Evolutionary conservation across 108 stramenopile genomes (phyloP).

Genomic region (Skeletonema grethae): DNA sequence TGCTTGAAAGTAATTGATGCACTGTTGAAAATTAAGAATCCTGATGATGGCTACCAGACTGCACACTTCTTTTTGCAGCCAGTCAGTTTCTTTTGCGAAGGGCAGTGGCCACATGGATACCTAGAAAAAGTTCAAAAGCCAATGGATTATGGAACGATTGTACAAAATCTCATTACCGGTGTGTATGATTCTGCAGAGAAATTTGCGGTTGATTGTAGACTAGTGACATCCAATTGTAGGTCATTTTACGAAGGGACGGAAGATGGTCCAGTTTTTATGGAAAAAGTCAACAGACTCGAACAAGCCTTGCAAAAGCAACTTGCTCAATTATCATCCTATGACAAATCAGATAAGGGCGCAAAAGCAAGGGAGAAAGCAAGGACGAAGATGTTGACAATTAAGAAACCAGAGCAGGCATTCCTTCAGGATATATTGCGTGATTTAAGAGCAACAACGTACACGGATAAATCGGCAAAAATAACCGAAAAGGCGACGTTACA

Average conservation of each 20-base stretch:
- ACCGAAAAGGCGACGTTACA: constrained; percentile 70
- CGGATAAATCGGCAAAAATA: constrained; percentile 76
- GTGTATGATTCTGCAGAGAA: constrained; percentile 53
- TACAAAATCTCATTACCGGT: constrained; percentile 70
- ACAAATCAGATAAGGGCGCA: constrained; percentile 53
- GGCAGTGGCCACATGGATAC: constrained; percentile 68
- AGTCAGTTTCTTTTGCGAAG: constrained; percentile 69
- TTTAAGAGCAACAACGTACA: constrained; percentile 65
- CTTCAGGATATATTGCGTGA: constrained; percentile 61
- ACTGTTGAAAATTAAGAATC: constrained; percentile 68
- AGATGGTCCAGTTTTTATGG: constrained; percentile 61
- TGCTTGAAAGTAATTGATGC: constrained; percentile 67
- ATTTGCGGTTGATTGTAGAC: constrained; percentile 73
- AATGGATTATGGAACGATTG: constrained; percentile 81
- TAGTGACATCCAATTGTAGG: constrained; percentile 72
- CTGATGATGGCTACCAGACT: constrained; percentile 67
- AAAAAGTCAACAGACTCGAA: constrained; percentile 68
- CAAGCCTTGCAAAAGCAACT: constrained; percentile 58
- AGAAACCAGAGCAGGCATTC: constrained; percentile 64
- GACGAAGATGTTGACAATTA: constrained; percentile 35
- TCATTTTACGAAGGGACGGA: constrained; percentile 61
- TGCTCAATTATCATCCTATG: constrained; percentile 55
- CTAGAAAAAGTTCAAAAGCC: constrained; percentile 65
- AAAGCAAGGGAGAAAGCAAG: constrained; percentile 40
- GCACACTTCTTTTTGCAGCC: constrained; percentile 80